Percentiles rank a stretch among this genome's conserved stretches.
Evolutionary conservation across 129 eudicot genomes (phyloP).

Genomic region (Artemisia annua): DNA sequence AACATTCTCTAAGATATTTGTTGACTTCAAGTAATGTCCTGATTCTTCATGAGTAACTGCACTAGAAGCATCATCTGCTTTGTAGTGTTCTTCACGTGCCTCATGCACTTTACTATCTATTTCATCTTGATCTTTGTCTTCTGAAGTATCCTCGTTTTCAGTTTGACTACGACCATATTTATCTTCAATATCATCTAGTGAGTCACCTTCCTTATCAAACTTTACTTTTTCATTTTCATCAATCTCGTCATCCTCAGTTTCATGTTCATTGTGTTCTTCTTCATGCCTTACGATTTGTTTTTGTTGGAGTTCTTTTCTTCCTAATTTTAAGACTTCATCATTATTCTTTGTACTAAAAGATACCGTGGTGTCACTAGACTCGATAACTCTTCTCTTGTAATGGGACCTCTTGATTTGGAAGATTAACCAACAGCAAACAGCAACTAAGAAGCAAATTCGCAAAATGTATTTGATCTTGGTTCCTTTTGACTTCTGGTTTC

Average conservation of each 20-base stretch:
- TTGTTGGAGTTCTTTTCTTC: slow-evolving; percentile 12
- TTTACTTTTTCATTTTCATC: background rate
- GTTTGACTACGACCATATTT: background rate
- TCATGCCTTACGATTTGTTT: background rate
- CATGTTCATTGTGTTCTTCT: slow-evolving; percentile 4
- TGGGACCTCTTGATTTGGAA: slow-evolving; percentile 15
- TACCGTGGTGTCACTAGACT: background rate
- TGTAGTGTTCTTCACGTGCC: slow-evolving; percentile 16
- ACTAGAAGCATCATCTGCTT: slow-evolving; percentile 21
- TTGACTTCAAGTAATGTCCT: background rate
- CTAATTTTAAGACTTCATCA: slow-evolving; percentile 8
- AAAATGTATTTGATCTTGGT: slow-evolving; percentile 10
- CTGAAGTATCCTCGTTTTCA: background rate
- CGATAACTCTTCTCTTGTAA: background rate
- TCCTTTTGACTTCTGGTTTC: slow-evolving; percentile 17
- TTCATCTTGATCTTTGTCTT: background rate
- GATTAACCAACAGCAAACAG: slow-evolving; percentile 16
- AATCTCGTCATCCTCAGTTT: background rate
- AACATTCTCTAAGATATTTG: slow-evolving; percentile 2
- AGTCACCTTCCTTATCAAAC: background rate
- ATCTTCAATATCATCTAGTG: background rate
- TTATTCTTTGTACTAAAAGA: background rate
- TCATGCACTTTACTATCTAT: background rate
- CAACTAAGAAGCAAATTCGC: background rate
- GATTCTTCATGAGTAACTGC: slow-evolving; percentile 7